Conservation (phyloP, 139 green algal genomes). For the Haematococcus sp. region DNA sequence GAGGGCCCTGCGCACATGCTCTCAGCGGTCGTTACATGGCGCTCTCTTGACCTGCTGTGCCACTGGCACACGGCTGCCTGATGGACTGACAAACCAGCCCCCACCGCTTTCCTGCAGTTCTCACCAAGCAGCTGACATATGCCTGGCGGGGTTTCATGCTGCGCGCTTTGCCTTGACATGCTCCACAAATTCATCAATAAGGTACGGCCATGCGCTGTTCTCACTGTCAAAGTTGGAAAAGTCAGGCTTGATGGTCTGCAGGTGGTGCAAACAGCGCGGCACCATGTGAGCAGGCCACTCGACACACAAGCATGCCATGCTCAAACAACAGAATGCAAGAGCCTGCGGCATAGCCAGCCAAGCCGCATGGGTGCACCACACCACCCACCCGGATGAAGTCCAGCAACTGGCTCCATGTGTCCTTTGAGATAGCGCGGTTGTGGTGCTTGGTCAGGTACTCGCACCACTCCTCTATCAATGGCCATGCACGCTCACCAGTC, state of each 20-base stretch:
- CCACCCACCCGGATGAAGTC: constrained; percentile 65
- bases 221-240: constrained; percentile 82
- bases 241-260: constrained; percentile 65
- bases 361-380: not conserved
- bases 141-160: too few relatives aligned
- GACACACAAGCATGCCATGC: too few relatives aligned
- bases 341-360: not conserved
- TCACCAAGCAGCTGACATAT: too few relatives aligned
- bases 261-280: too few relatives aligned
- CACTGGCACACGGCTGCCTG: too few relatives aligned
- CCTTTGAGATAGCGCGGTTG: constrained; percentile 71
- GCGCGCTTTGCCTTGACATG: constrained; percentile 34
- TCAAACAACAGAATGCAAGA: not conserved
- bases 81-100: too few relatives aligned
- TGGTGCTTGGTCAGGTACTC: constrained; percentile 81
- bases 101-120: too few relatives aligned
- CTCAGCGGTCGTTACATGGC: too few relatives aligned
- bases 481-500: constrained; percentile 44
- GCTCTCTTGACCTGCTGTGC: too few relatives aligned
- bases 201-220: constrained; percentile 82
- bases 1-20: too few relatives aligned
- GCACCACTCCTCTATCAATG: constrained; percentile 74
- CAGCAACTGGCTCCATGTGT: constrained; percentile 82
- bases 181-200: constrained; percentile 74
- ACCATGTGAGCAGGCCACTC: too few relatives aligned